phyloP scores from a whole-genome alignment of 805 yeast genomes.

The Candida maris region DNA sequence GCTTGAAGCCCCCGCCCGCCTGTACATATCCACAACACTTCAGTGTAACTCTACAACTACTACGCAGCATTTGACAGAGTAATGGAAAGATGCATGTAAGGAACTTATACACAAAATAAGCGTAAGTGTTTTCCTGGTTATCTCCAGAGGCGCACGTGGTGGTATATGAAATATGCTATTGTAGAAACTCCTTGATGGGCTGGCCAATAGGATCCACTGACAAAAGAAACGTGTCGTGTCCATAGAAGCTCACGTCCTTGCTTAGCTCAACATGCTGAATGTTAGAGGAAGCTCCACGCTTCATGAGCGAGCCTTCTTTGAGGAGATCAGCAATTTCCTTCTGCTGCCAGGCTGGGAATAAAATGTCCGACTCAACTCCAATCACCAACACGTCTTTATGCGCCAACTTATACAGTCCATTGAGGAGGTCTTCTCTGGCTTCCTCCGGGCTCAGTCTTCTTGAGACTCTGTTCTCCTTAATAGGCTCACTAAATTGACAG shows the following conservation, averaged over 20 bases:
- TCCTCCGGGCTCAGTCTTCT: conserved; percentile 51
- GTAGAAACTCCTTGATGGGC: conserved; percentile 65
- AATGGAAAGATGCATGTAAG: too few relatives aligned
- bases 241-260: conserved; percentile 73
- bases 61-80: too few relatives aligned
- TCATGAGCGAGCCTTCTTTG: conserved; percentile 29
- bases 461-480: conserved; percentile 47
- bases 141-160: too few relatives aligned
- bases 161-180: too few relatives aligned
- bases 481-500: conserved; percentile 45
- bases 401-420: conserved; percentile 62
- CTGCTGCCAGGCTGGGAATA: conserved; percentile 96
- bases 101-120: too few relatives aligned
- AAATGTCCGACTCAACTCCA: conserved; percentile 89
- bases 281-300: conserved; percentile 35
- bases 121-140: too few relatives aligned
- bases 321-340: conserved; percentile 69
- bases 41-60: too few relatives aligned
- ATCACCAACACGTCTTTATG: conserved; percentile 68
- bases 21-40: too few relatives aligned
- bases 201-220: conserved; percentile 77
- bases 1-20: too few relatives aligned
- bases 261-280: conserved; percentile 71
- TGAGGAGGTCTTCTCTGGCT: conserved; percentile 54
- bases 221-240: conserved; percentile 87